phyloP scores from a whole-genome alignment of 345 rosid genomes.

The Brassica napus region Da-Ae NC_063452.1:8883001-8883500 shows the following conservation, averaged over 20 bases:
- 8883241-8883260: not conserved
- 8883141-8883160: not conserved
- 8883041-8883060: not conserved
- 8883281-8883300: not conserved
- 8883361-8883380: not conserved
- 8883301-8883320: no score
- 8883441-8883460: slow-evolving; percentile 23
- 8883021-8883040: not conserved
- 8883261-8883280: not conserved
- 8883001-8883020: no score
- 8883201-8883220: not conserved
- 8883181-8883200: not conserved
- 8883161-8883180: no score
- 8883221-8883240: not conserved
- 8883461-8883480: slow-evolving; percentile 14
- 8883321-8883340: no score
- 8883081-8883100: not conserved
- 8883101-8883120: not conserved
- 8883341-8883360: not conserved
- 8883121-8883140: not conserved
- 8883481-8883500: not conserved
- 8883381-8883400: not conserved
- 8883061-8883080: not conserved
- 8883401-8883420: not conserved
- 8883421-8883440: slow-evolving; percentile 18